Evolutionary conservation across 1,284 basidiomycete genomes (phyloP).

Genomic region (Ustilago bromivora): DNA sequence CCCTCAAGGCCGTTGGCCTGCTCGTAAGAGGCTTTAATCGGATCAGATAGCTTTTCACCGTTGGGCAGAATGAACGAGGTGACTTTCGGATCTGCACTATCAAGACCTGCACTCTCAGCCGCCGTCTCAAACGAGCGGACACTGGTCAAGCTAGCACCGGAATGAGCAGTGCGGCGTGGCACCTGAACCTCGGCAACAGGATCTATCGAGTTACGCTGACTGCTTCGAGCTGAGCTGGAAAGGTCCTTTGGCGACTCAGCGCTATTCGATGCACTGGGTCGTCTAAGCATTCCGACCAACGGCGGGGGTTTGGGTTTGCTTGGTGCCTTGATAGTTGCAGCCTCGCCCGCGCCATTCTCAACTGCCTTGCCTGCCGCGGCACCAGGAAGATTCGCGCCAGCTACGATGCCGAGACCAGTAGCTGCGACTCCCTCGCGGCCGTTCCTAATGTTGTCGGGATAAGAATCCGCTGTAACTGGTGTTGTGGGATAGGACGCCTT

Average conservation of each 20-base stretch:
- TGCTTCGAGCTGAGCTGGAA: slow-evolving; percentile 21
- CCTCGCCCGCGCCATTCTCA: neutral
- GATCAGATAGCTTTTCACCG: slow-evolving; percentile 5
- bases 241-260: slow-evolving; percentile 18
- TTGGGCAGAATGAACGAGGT: slow-evolving; percentile 12
- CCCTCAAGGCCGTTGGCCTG: neutral
- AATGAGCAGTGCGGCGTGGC: slow-evolving; percentile 31
- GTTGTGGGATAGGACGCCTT: slow-evolving; percentile 7
- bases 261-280: neutral
- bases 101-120: slow-evolving; percentile 34
- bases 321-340: neutral
- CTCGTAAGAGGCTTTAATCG: slow-evolving; percentile 1
- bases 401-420: slow-evolving; percentile 29
- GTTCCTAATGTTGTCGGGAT: neutral
- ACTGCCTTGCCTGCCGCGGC: neutral
- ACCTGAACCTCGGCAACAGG: slow-evolving; percentile 4
- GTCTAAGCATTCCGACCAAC: neutral
- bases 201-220: slow-evolving; percentile 35
- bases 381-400: neutral
- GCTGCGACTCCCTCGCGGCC: neutral
- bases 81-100: slow-evolving; percentile 27
- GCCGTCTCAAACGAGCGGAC: slow-evolving; percentile 56
- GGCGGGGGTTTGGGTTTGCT: slow-evolving; percentile 7
- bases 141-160: slow-evolving; percentile 45
- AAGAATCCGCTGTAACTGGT: neutral